These are phyloP conservation scores for Agaricus subrufescens DNA, from an alignment of 768 basidiomycete species.

Conservation along the genomic window DNA sequence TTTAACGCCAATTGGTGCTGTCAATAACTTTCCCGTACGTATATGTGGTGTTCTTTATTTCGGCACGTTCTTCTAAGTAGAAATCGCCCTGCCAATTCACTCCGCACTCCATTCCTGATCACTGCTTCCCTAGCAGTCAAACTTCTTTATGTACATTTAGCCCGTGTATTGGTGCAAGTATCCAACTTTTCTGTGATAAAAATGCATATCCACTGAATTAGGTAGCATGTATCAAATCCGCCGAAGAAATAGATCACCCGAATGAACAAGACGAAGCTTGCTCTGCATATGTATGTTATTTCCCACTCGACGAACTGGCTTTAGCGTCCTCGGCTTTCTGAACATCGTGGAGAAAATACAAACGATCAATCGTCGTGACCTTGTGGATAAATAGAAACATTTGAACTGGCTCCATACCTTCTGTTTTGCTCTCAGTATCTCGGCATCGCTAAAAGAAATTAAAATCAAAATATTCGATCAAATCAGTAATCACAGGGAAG, in stretches of 20 bases:
- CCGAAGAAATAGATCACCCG: too few relatives aligned
- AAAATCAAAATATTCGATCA: conserved; percentile 13
- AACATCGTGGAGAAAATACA: neutral
- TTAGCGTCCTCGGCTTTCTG: conserved; percentile 57
- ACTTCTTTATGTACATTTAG: neutral
- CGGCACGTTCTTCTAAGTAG: too few relatives aligned
- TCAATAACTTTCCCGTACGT: neutral
- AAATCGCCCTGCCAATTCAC: too few relatives aligned
- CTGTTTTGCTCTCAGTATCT: conserved; percentile 71
- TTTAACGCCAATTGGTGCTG: neutral
- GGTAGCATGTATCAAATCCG: too few relatives aligned
- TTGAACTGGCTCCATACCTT: conserved; percentile 44
- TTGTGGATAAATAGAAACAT: neutral
- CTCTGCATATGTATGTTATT: conserved; percentile 28
- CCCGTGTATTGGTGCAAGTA: neutral
- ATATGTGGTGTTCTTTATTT: too few relatives aligned
- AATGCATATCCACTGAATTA: neutral
- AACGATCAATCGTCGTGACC: conserved; percentile 1
- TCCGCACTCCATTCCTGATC: neutral
- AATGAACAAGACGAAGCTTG: neutral
- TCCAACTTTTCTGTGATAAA: neutral
- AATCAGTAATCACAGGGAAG: conserved; percentile 9
- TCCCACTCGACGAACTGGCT: conserved; percentile 23
- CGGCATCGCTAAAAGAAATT: conserved; percentile 57
- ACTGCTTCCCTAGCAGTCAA: neutral